Percentiles rank a stretch among this genome's conserved stretches.
Conservation (phyloP, 1,284 basidiomycete species). For the Cutaneotrichosporon sp. region DNA sequence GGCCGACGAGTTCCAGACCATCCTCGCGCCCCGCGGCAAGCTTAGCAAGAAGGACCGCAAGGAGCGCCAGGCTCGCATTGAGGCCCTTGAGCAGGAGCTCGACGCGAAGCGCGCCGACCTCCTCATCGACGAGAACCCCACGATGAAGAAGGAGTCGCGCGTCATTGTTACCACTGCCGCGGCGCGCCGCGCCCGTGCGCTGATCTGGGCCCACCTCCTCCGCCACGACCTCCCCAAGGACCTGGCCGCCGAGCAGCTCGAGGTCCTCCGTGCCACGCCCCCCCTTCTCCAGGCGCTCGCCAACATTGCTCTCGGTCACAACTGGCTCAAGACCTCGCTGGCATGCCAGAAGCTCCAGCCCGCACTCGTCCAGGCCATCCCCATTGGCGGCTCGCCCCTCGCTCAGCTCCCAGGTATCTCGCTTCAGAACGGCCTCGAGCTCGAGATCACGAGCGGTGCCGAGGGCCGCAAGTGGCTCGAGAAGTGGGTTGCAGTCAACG, state of each 20-base stretch:
- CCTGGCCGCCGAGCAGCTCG: conserved; percentile 68
- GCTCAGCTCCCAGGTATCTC: conserved; percentile 76
- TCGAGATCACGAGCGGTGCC: conserved; percentile 56
- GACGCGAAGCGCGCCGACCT: conserved; percentile 57
- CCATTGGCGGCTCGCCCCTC: conserved; percentile 61
- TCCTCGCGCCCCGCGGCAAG: conserved; percentile 39
- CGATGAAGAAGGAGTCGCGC: conserved; percentile 37
- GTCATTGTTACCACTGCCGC: conserved; percentile 38
- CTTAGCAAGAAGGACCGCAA: conserved; percentile 52
- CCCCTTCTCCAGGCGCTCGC: conserved; percentile 78
- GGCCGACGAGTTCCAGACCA: conserved; percentile 64
- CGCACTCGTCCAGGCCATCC: conserved; percentile 80
- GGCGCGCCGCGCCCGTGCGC: conserved; percentile 63
- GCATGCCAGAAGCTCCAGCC: conserved; percentile 80
- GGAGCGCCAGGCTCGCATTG: conserved; percentile 57
- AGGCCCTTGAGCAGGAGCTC: conserved; percentile 64
- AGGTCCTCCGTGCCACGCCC: conserved; percentile 69
- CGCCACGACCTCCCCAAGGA: conserved; percentile 66
- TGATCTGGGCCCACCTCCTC: conserved; percentile 85
- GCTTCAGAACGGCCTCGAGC: conserved; percentile 57
- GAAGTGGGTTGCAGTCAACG: conserved; percentile 55
- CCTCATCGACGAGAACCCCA: conserved; percentile 36
- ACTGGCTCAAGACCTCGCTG: conserved; percentile 84
- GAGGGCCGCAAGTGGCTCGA: conserved; percentile 61
- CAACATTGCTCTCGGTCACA: conserved; percentile 80